Percentiles rank a stretch among this genome's conserved stretches.
Conservation (phyloP, 2,329 filamentous ascomycete species). For the Trichoderma sp. region DNA sequence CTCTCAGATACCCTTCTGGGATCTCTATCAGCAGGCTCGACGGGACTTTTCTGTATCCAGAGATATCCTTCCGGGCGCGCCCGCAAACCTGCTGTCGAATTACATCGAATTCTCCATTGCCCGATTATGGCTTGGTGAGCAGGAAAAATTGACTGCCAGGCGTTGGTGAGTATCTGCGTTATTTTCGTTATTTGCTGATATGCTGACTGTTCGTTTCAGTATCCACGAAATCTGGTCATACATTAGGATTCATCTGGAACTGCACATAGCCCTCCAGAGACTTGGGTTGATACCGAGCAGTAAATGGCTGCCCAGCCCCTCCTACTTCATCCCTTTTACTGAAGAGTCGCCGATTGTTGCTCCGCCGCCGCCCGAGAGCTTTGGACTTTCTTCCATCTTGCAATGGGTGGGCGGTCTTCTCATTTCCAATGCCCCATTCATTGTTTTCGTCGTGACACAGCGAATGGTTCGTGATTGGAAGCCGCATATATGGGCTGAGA, state of each 20-base stretch:
- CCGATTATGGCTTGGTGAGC: slow-evolving; percentile 34
- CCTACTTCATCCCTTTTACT: slow-evolving; percentile 60
- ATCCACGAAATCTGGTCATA: slow-evolving; percentile 45
- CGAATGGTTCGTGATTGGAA: slow-evolving; percentile 44
- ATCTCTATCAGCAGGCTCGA: slow-evolving; percentile 41
- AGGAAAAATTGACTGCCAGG: slow-evolving; percentile 33
- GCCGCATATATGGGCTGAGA: slow-evolving; percentile 43
- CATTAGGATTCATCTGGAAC: slow-evolving; percentile 53
- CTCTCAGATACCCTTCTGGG: slow-evolving; percentile 52
- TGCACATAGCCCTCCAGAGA: slow-evolving; percentile 57
- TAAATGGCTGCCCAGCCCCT: slow-evolving; percentile 48
- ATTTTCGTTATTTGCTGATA: neutral
- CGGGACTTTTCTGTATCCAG: slow-evolving; percentile 38
- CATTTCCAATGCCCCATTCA: slow-evolving; percentile 51
- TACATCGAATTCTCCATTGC: slow-evolving; percentile 38
- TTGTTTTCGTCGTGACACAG: slow-evolving; percentile 50
- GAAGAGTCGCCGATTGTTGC: slow-evolving; percentile 52
- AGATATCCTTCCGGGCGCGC: slow-evolving; percentile 41
- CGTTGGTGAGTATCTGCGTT: slow-evolving; percentile 35
- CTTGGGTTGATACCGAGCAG: slow-evolving; percentile 50
- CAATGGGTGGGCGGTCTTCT: slow-evolving; percentile 49
- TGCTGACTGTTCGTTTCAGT: slow-evolving; percentile 31
- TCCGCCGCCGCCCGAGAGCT: slow-evolving; percentile 47
- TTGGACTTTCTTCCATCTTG: slow-evolving; percentile 45
- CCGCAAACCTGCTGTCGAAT: slow-evolving; percentile 37